Evolutionary conservation across 352 stramenopile species (phyloP).

Genomic region (Pythium phragmitis): DNA sequence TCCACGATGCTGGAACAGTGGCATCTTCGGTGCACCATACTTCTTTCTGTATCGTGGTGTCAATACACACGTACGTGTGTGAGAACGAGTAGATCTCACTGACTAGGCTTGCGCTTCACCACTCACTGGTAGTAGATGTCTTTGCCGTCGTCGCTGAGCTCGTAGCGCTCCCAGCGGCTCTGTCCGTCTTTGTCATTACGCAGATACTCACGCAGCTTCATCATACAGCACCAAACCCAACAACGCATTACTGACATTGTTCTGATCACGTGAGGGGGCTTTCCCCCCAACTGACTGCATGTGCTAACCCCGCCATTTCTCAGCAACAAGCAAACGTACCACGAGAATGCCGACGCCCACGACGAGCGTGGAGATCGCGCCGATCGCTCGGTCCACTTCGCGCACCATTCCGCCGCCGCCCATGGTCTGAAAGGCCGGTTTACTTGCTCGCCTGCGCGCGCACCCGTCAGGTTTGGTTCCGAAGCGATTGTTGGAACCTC

Average conservation of each 20-base stretch:
- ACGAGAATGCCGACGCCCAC: conserved; percentile 70
- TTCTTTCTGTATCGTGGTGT: conserved; percentile 49
- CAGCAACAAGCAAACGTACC: conserved; percentile 32
- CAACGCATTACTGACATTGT: background rate
- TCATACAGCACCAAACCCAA: background rate
- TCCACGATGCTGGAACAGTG: conserved; percentile 73
- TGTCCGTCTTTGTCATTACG: conserved; percentile 45
- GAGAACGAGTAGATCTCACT: background rate
- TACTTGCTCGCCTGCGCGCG: background rate
- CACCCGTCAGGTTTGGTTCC: background rate
- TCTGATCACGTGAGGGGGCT: background rate
- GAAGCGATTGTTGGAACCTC: conserved; percentile 15
- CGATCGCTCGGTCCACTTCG: conserved; percentile 78
- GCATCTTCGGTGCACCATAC: conserved; percentile 66
- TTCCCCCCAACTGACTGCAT: background rate
- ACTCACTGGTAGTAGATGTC: conserved; percentile 79
- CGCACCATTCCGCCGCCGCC: conserved; percentile 54
- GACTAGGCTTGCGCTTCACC: background rate
- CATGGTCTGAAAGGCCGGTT: conserved; percentile 27
- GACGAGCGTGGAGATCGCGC: conserved; percentile 70
- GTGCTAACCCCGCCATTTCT: background rate
- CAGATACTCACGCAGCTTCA: conserved; percentile 61
- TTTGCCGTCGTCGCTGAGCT: conserved; percentile 42
- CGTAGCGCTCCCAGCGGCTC: conserved; percentile 60
- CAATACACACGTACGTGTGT: background rate